Percentiles rank a stretch among this genome's conserved stretches.
Conservation (phyloP, 768 basidiomycete genomes). For the Mycena floridula region DNA sequence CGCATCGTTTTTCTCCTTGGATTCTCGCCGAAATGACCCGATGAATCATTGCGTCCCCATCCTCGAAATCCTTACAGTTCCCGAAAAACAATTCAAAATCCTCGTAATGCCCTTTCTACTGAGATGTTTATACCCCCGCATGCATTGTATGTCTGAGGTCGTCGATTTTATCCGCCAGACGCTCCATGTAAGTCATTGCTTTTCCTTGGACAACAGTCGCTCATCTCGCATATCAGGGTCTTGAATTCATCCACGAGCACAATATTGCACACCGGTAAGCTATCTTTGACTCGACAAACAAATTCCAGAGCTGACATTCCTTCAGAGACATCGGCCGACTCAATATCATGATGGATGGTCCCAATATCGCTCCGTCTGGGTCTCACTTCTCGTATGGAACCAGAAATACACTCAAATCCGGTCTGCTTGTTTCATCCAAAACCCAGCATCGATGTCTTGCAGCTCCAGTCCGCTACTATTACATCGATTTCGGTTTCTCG, state of each 20-base stretch:
- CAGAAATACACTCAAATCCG: too few species aligned
- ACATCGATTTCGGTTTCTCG: too few species aligned
- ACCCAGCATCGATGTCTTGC: too few species aligned
- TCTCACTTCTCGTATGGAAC: too few species aligned
- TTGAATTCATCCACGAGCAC: conserved; percentile 9
- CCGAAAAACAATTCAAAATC: conserved; percentile 3
- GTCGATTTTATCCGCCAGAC: conserved; percentile 9
- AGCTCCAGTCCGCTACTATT: too few species aligned
- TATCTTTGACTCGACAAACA: not conserved
- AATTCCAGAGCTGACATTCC: too few species aligned
- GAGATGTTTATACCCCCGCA: conserved; percentile 4
- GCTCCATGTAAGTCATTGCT: conserved; percentile 9
- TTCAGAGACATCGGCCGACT: too few species aligned
- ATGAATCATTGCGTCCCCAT: conserved; percentile 11
- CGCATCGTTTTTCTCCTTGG: conserved; percentile 3
- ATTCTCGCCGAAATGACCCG: not conserved
- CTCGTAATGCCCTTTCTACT: conserved; percentile 13
- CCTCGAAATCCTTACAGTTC: conserved; percentile 6
- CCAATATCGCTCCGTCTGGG: too few species aligned
- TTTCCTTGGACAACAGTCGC: not conserved
- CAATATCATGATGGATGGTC: too few species aligned
- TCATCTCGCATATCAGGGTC: conserved; percentile 1
- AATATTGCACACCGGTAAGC: conserved; percentile 7
- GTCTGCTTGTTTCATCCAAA: too few species aligned
- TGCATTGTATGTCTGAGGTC: conserved; percentile 8